A percentile compares a stretch with the other conserved stretches of the same genome.
These are phyloP conservation scores for Phialophora tarda DNA, from an alignment of 2,329 filamentous ascomycete species.

Conservation along the genomic window DNA sequence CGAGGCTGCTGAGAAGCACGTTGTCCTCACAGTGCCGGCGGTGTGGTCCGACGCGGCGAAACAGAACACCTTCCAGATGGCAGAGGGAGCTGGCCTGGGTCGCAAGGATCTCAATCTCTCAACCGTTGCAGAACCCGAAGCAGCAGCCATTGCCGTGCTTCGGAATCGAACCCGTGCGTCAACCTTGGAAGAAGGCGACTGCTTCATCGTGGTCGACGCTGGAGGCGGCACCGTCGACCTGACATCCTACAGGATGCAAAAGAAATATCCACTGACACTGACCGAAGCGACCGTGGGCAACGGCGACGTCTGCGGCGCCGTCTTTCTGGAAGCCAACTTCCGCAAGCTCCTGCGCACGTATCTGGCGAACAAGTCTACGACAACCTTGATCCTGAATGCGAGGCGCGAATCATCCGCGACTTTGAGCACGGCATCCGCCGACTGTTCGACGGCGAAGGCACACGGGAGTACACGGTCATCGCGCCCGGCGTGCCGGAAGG, in stretches of 20 bases:
- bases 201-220: constrained; percentile 3
- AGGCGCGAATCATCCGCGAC: background rate
- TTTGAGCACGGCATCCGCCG: background rate
- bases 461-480: background rate
- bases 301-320: background rate
- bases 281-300: constrained; percentile 1
- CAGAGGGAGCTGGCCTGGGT: background rate
- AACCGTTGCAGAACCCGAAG: constrained; percentile 1
- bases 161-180: background rate
- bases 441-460: background rate
- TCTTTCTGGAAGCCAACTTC: constrained; percentile 2
- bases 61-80: background rate
- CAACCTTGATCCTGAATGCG: background rate
- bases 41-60: background rate
- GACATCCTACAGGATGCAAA: constrained; percentile 6
- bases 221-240: background rate
- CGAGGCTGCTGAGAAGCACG: background rate
- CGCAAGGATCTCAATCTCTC: background rate
- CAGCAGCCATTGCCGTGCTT: background rate
- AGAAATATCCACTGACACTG: background rate
- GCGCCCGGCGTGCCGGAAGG: background rate
- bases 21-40: background rate
- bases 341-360: background rate
- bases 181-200: background rate
- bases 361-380: background rate